phyloP scores from a whole-genome alignment of 768 basidiomycete genomes.

The Tubosaeta sp. region DNA sequence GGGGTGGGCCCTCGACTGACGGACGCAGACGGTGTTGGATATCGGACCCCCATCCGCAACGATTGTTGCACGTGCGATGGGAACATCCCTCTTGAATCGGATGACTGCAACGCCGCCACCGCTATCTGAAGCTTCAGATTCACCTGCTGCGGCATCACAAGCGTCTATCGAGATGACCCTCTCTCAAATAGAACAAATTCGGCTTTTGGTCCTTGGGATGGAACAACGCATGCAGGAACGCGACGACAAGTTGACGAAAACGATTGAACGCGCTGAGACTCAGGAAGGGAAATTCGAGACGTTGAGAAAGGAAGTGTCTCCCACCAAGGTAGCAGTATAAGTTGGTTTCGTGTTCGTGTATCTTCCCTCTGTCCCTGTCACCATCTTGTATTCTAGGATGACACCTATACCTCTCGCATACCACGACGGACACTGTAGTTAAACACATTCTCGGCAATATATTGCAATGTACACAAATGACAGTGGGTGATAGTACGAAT shows the following conservation, averaged over 20 bases:
- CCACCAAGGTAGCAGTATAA: constrained; percentile 18
- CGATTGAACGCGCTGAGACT: constrained; percentile 54
- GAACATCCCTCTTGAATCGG: constrained; percentile 26
- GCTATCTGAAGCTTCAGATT: constrained; percentile 12
- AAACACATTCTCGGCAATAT: constrained; percentile 24
- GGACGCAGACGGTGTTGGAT: constrained; percentile 30
- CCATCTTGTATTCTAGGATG: constrained; percentile 22
- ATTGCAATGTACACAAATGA: constrained; percentile 29
- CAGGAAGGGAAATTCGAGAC: constrained; percentile 54
- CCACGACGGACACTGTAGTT: constrained; percentile 1
- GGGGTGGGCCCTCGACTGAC: neutral
- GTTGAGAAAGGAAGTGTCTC: constrained; percentile 37
- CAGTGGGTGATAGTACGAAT: constrained; percentile 24
- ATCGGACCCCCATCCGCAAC: constrained; percentile 33
- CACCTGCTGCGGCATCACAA: constrained; percentile 18
- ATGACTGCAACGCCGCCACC: constrained; percentile 15
- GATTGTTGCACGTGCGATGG: constrained; percentile 25
- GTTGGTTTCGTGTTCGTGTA: constrained; percentile 10
- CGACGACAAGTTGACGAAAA: constrained; percentile 58
- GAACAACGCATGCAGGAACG: constrained; percentile 63
- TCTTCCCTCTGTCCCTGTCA: constrained; percentile 3
- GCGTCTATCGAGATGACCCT: constrained; percentile 38
- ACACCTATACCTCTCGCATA: constrained; percentile 13
- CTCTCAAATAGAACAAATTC: constrained; percentile 65
- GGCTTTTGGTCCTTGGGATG: constrained; percentile 69